Evolutionary conservation across 495 filamentous ascomycete genomes (phyloP).

Genomic region (Pseudotulostoma volvatum): DNA sequence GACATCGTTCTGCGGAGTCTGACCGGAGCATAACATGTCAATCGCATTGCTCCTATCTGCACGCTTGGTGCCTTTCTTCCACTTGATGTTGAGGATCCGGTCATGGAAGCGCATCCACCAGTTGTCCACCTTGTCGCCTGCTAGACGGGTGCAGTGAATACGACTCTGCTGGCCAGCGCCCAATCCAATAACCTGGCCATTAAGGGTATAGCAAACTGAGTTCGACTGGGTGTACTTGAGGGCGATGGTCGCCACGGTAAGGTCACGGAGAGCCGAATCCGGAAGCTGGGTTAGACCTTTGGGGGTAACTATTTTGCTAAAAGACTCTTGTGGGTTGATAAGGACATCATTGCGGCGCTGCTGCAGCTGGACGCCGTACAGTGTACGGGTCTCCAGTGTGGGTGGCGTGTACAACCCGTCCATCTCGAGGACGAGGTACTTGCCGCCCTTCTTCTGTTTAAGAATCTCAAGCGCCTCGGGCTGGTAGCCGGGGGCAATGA

Average conservation of each 20-base stretch:
- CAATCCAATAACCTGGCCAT: slow-evolving; percentile 86
- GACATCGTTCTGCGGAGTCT: slow-evolving; percentile 57
- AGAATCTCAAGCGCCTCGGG: slow-evolving; percentile 76
- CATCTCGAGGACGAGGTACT: slow-evolving; percentile 91
- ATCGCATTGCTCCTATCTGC: slow-evolving; percentile 97
- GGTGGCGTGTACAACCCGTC: slow-evolving; percentile 71
- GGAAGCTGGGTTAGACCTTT: slow-evolving; percentile 58
- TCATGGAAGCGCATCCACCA: slow-evolving; percentile 99
- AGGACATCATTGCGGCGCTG: slow-evolving; percentile 86
- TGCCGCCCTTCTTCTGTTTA: slow-evolving; percentile 95
- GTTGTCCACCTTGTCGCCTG: slow-evolving; percentile 97
- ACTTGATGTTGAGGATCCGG: slow-evolving; percentile 70
- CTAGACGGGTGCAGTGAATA: slow-evolving; percentile 94
- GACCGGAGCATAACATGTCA: slow-evolving; percentile 78
- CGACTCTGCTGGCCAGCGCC: slow-evolving; percentile 93
- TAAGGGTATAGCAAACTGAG: slow-evolving; percentile 92
- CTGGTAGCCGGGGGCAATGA: slow-evolving; percentile 79
- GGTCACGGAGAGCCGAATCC: slow-evolving; percentile 68
- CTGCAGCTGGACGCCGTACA: slow-evolving; percentile 71
- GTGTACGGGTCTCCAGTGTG: slow-evolving; percentile 58
- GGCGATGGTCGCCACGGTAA: slow-evolving; percentile 90
- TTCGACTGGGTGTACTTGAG: slow-evolving; percentile 98
- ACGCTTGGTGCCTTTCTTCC: slow-evolving; percentile 92
- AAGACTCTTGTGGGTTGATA: slow-evolving; percentile 68
- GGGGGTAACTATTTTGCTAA: slow-evolving; percentile 67